These are phyloP conservation scores for Penicillium frequentans DNA, from an alignment of 2,329 filamentous ascomycete species.

Conservation along the genomic window DNA sequence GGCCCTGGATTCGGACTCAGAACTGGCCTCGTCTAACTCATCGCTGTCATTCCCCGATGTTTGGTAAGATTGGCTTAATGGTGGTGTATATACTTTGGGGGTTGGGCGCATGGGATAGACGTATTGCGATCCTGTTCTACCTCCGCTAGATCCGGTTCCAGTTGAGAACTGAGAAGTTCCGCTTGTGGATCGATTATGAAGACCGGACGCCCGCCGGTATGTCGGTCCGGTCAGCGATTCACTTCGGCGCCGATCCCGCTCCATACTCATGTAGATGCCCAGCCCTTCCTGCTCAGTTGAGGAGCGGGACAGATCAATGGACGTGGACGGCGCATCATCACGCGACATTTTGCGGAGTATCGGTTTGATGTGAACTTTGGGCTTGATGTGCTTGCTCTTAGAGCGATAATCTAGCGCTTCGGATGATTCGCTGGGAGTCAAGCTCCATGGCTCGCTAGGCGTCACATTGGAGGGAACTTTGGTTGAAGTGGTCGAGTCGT, in stretches of 20 bases:
- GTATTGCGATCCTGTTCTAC: conserved; percentile 52
- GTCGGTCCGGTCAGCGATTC: conserved; percentile 42
- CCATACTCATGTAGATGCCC: conserved; percentile 49
- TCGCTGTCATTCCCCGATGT: conserved; percentile 49
- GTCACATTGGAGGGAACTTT: conserved; percentile 9
- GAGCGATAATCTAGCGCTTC: conserved; percentile 19
- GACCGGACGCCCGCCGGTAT: conserved; percentile 41
- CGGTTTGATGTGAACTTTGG: conserved; percentile 53
- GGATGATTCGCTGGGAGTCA: conserved; percentile 12
- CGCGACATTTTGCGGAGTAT: conserved; percentile 55
- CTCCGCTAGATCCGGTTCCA: conserved; percentile 45
- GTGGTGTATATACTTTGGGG: conserved; percentile 55
- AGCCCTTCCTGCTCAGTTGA: conserved; percentile 58
- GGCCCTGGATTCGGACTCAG: conserved; percentile 42
- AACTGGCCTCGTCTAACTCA: conserved; percentile 44
- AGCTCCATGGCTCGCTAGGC: conserved; percentile 13
- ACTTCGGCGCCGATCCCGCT: conserved; percentile 28
- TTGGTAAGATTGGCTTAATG: conserved; percentile 51
- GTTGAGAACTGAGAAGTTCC: conserved; percentile 56
- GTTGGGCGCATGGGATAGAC: conserved; percentile 58
- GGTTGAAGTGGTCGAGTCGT: conserved; percentile 12
- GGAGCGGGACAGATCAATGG: conserved; percentile 57
- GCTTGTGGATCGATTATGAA: conserved; percentile 55
- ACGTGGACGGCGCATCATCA: conserved; percentile 47
- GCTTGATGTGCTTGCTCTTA: conserved; percentile 22